These are phyloP conservation scores for Gentiana straminea DNA, from an alignment of 257 asterid genomes.

Conservation along the genomic window DNA sequence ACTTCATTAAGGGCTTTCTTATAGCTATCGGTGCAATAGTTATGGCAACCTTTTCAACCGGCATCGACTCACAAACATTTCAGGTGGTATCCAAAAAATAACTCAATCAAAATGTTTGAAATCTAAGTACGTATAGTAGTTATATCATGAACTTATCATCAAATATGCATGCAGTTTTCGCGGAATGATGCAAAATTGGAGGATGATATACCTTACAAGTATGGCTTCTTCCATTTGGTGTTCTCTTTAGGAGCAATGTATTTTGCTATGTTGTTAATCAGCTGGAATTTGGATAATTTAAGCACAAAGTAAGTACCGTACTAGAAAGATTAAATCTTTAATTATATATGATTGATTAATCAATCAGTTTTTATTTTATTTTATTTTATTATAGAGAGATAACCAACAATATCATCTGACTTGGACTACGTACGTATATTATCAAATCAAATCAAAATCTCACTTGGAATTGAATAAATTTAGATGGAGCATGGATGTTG, in stretches of 20 bases:
- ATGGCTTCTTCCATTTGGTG: constrained; percentile 77
- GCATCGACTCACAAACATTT: constrained; percentile 84
- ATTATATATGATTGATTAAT: too few relatives aligned
- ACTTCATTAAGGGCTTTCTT: constrained; percentile 46
- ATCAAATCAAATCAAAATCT: too few relatives aligned
- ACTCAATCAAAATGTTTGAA: too few relatives aligned
- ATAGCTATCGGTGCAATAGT: constrained; percentile 77
- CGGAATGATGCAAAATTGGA: constrained; percentile 34
- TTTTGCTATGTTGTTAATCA: constrained; percentile 84
- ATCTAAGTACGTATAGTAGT: not conserved
- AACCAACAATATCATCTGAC: constrained; percentile 2
- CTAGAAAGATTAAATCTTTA: not conserved
- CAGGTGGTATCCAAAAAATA: constrained; percentile 52
- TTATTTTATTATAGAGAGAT: not conserved
- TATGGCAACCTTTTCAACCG: constrained; percentile 88
- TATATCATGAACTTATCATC: not conserved
- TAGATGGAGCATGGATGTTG: constrained; percentile 94
- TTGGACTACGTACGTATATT: too few relatives aligned
- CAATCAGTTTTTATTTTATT: not conserved
- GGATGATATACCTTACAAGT: constrained; percentile 69
- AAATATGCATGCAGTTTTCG: constrained; percentile 35
- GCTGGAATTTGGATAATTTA: constrained; percentile 78
- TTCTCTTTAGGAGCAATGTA: constrained; percentile 93
- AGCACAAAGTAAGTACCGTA: constrained; percentile 50
- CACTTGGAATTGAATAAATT: too few relatives aligned